Evolutionary conservation across 768 basidiomycete genomes (phyloP), one percentile per base, ranked within the genome.

Genomic region (Phylloporus rhodoxanthus): DNA sequence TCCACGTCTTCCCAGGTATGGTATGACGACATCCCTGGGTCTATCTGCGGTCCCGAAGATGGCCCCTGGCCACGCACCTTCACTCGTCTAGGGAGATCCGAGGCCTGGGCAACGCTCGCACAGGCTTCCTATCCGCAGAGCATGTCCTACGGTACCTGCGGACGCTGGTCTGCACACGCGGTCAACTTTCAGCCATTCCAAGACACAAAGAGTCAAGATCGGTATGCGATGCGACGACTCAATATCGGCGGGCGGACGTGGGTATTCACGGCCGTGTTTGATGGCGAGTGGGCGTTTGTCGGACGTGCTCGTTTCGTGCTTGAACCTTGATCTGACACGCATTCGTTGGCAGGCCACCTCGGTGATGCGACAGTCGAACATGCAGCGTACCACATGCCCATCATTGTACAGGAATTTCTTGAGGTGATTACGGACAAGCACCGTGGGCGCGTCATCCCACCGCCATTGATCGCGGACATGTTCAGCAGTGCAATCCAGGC

Each of bases 351-450:
- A 84, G 83, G 84, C 42, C 84, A 85, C 63, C 73, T 84, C 20
- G 84, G 84, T 26, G 82, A 84, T 62, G 78, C 79, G 51, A 84
- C 82, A 0, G 84, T 84, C 14, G 81, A 80, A 54, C 82, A 85
- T 56, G 82, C 84, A 45, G 77, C 81, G 47, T 73, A 79, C 56
- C 81, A 84, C 59, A 71, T 85, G 55, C 84, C 84, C 45, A 81
- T 82, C 60, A 82, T 84, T 57, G 72, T 85, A 21, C 76, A 74
- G 44, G 72, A 84, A 52, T 81, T 81, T 59, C 64, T 85, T 39
- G 72, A 74, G 47, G 65, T 74, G 26, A 73, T 72, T 6, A 51
- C 57, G 41, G 59, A 64, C 30, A 66, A 72, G 43, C 69, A 73
- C 47, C 66, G 72, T 30, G 64, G 62, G 21, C 72, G 68, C 41